phyloP scores from a whole-genome alignment of 2,329 filamentous ascomycete species.

The Podosphaera fusca region DNA sequence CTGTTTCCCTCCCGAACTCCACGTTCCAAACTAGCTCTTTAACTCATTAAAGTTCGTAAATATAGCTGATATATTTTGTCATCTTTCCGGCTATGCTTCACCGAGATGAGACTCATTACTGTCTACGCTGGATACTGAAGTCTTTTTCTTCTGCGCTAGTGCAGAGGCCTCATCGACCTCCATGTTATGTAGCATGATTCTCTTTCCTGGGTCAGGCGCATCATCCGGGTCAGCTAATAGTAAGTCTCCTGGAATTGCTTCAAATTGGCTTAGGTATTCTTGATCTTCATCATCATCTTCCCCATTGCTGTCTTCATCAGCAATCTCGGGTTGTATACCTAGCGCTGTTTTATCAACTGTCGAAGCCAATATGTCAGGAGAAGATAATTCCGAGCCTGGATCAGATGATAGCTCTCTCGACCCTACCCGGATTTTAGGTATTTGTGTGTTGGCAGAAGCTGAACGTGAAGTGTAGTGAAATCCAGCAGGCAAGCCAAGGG shows the following conservation, averaged over 20 bases:
- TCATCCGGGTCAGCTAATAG: conserved; percentile 10
- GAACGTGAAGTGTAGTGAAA: conserved; percentile 40
- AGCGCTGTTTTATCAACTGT: conserved; percentile 17
- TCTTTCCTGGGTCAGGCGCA: conserved; percentile 16
- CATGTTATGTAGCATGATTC: conserved; percentile 34
- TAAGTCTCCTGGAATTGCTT: conserved; percentile 11
- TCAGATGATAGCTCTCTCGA: conserved; percentile 6
- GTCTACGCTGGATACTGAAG: conserved; percentile 9
- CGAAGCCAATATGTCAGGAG: conserved; percentile 4
- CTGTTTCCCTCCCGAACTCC: too few relatives aligned
- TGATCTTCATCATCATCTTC: conserved; percentile 15
- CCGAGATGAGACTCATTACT: conserved; percentile 3
- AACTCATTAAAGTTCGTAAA: too few relatives aligned
- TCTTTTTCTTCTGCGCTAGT: conserved; percentile 15
- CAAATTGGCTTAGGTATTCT: conserved; percentile 17
- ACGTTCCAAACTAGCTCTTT: too few relatives aligned
- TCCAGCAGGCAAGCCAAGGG: conserved; percentile 34
- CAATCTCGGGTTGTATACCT: conserved; percentile 14
- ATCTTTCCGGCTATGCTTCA: neutral
- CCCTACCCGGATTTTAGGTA: conserved; percentile 19
- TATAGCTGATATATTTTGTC: too few relatives aligned
- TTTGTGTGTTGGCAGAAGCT: too few relatives aligned
- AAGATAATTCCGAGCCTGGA: conserved; percentile 15
- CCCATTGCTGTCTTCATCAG: conserved; percentile 15
- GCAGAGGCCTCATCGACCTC: conserved; percentile 34